A percentile compares a stretch with the other conserved stretches of the same genome.
Evolutionary conservation across 1,139 yeast species (phyloP).

Genomic region (Zygoascus hellenicus): DNA sequence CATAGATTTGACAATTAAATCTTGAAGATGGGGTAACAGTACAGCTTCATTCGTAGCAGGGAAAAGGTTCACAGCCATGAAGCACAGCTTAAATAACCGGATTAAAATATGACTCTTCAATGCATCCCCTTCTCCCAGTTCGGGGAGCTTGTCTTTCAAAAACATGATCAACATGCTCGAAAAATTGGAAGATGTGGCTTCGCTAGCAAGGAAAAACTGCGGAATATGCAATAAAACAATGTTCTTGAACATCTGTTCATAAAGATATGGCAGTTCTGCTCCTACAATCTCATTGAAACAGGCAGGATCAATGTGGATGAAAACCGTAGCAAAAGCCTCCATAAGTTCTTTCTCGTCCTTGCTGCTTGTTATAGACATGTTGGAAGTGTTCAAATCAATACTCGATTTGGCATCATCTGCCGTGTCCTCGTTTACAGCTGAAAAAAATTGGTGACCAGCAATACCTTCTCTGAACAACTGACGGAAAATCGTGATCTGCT

Average conservation of each 20-base stretch:
- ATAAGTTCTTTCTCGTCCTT: slow-evolving; percentile 92
- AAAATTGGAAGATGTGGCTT: slow-evolving; percentile 86
- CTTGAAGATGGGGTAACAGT: slow-evolving; percentile 78
- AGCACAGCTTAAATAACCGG: slow-evolving; percentile 81
- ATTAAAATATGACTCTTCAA: slow-evolving; percentile 76
- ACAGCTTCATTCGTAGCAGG: slow-evolving; percentile 86
- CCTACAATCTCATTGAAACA: slow-evolving; percentile 91
- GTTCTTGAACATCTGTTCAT: slow-evolving; percentile 74
- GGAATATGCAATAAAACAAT: slow-evolving; percentile 88
- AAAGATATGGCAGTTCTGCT: slow-evolving; percentile 70
- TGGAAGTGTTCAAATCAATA: slow-evolving; percentile 75
- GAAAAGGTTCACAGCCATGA: slow-evolving; percentile 91
- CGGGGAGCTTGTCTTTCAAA: slow-evolving; percentile 64
- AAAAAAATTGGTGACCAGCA: slow-evolving; percentile 69
- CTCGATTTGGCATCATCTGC: slow-evolving; percentile 20
- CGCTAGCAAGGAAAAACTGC: slow-evolving; percentile 90
- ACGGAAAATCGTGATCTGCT: slow-evolving; percentile 74
- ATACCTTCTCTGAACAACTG: slow-evolving; percentile 80
- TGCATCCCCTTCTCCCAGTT: slow-evolving; percentile 74
- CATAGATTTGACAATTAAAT: slow-evolving; percentile 73
- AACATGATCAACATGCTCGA: slow-evolving; percentile 81
- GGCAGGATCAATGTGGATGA: slow-evolving; percentile 90
- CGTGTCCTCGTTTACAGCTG: slow-evolving; percentile 45
- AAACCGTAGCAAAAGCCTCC: slow-evolving; percentile 93
- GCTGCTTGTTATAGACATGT: slow-evolving; percentile 75